These are phyloP conservation scores for Cyberlindnera saturnus DNA, from an alignment of 805 yeast species.

Conservation along the genomic window DNA sequence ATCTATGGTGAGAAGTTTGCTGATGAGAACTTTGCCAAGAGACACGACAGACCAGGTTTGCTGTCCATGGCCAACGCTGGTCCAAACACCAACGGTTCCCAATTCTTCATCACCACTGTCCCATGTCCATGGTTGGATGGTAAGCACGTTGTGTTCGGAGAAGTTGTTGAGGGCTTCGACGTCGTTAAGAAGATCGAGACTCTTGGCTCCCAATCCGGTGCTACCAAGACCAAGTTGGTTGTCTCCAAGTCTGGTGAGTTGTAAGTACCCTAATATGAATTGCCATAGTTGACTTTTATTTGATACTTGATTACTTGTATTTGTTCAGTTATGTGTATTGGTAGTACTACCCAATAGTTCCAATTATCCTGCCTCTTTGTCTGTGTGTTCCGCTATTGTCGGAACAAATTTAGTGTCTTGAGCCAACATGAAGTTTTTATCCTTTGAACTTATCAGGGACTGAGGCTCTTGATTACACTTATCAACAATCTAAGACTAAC, in stretches of 20 bases:
- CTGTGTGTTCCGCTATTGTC: too few relatives aligned
- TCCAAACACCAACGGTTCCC: conserved; percentile 97
- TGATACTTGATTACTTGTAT: too few relatives aligned
- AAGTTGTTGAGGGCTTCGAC: conserved; percentile 79
- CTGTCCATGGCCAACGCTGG: conserved; percentile 98
- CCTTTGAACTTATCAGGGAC: too few relatives aligned
- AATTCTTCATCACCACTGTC: conserved; percentile 92
- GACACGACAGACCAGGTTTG: conserved; percentile 76
- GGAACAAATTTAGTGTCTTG: too few relatives aligned
- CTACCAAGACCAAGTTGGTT: conserved; percentile 59
- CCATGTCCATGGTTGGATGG: conserved; percentile 88
- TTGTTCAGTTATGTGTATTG: too few relatives aligned
- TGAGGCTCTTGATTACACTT: too few relatives aligned
- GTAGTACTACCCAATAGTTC: too few relatives aligned
- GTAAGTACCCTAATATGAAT: conserved; percentile 1
- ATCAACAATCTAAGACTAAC: too few relatives aligned
- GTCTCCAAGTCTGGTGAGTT: conserved; percentile 49
- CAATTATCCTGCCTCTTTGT: too few relatives aligned
- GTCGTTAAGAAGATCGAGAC: conserved; percentile 80
- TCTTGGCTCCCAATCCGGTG: conserved; percentile 68
- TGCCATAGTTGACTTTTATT: too few relatives aligned
- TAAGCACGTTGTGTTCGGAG: conserved; percentile 93
- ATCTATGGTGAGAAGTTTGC: conserved; percentile 75
- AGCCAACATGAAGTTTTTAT: too few relatives aligned
- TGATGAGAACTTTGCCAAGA: conserved; percentile 70